Conservation (phyloP, 192 early-diverging fungal genomes). For the Funneliformis geosporum region DNA sequence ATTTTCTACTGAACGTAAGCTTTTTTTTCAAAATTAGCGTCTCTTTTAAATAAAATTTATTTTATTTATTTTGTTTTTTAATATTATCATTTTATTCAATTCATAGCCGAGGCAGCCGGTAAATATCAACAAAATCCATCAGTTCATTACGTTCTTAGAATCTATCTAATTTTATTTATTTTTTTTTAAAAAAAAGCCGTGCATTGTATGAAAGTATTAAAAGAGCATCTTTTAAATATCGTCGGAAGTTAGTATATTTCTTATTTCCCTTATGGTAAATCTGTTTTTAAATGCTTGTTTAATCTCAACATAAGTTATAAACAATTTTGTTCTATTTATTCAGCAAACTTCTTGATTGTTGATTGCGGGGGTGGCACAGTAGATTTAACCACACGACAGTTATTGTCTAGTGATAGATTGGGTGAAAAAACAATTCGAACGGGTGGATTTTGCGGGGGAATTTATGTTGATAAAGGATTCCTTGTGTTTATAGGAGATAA, state of each 20-base stretch:
- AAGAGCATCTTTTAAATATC: not conserved
- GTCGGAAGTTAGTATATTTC: constrained; percentile 2
- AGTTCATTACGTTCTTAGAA: not conserved
- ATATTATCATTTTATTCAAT: not conserved
- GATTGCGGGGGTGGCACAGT: constrained; percentile 37
- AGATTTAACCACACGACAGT: constrained; percentile 34
- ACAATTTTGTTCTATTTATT: not conserved
- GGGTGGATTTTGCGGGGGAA: constrained; percentile 8
- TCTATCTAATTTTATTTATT: not conserved
- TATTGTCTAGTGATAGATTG: not conserved
- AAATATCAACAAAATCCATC: not conserved
- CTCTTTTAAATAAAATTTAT: not conserved
- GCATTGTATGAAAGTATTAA: not conserved
- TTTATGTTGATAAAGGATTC: constrained; percentile 25
- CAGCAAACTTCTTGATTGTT: constrained; percentile 25
- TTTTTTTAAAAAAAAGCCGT: not conserved
- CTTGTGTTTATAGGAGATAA: not conserved
- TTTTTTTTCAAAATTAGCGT: not conserved
- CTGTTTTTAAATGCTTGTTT: not conserved
- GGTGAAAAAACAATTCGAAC: constrained; percentile 10
- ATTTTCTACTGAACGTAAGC: not conserved
- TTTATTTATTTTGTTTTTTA: not conserved
- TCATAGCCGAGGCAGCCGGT: not conserved
- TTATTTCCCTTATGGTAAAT: not conserved
- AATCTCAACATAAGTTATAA: not conserved